Percentiles rank a stretch among this genome's conserved stretches.
phyloP scores from a whole-genome alignment of 768 basidiomycete genomes.

The Boletus reticulatus region DNA sequence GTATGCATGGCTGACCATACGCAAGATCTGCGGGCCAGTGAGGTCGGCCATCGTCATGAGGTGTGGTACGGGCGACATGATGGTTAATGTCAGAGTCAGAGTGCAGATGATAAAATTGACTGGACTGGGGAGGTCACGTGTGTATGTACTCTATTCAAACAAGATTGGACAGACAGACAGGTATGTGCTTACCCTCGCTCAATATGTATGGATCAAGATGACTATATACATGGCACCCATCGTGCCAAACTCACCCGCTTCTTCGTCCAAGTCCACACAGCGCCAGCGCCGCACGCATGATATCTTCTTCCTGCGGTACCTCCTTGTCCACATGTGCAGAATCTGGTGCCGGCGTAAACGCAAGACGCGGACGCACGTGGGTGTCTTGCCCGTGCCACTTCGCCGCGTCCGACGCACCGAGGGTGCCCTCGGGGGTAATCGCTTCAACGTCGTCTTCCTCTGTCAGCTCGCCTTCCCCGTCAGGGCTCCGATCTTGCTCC shows the following conservation, averaged over 20 bases:
- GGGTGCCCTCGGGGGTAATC: constrained; percentile 59
- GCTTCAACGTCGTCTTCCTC: constrained; percentile 66
- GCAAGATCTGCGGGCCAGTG: constrained; percentile 66
- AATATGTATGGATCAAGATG: too few relatives aligned
- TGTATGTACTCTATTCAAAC: too few relatives aligned
- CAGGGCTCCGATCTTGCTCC: background rate
- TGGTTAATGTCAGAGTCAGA: background rate
- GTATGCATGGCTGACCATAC: constrained; percentile 62
- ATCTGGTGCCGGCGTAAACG: background rate
- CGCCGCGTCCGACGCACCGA: constrained; percentile 38
- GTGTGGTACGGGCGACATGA: constrained; percentile 51
- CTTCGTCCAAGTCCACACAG: constrained; percentile 53
- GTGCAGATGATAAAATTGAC: too few relatives aligned
- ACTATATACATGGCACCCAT: too few relatives aligned
- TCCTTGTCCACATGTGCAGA: constrained; percentile 7
- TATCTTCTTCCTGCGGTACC: constrained; percentile 52
- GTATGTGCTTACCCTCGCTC: too few relatives aligned
- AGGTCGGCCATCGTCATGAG: constrained; percentile 91
- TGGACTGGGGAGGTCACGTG: too few relatives aligned
- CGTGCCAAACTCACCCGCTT: constrained; percentile 8
- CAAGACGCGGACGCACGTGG: background rate
- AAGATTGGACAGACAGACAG: too few relatives aligned
- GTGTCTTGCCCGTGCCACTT: constrained; percentile 35
- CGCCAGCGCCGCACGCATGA: constrained; percentile 68
- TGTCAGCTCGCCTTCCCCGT: constrained; percentile 31